A percentile compares a stretch with the other conserved stretches of the same genome.
These are phyloP conservation scores for Sechiopsis laciniata DNA, from an alignment of 306 rosid genomes.

Conservation along the genomic window DNA sequence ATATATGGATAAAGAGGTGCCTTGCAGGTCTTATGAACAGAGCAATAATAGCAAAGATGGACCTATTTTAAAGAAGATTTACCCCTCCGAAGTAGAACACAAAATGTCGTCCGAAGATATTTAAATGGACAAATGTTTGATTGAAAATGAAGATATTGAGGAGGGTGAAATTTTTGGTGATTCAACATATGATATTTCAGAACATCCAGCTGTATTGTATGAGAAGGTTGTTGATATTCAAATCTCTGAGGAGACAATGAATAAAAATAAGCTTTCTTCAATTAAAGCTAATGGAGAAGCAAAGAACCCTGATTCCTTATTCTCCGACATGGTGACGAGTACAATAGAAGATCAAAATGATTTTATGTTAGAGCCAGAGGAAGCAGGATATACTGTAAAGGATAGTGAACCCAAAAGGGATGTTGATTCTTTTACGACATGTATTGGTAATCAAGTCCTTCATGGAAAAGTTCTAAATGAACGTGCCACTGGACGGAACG, in stretches of 20 bases:
- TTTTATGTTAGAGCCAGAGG: constrained; percentile 18
- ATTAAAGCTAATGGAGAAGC: constrained; percentile 29
- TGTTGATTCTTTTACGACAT: constrained; percentile 16
- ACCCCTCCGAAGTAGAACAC: constrained; percentile 15
- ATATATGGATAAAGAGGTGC: constrained; percentile 27
- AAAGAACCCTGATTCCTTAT: constrained; percentile 24
- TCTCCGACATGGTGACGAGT: constrained; percentile 18
- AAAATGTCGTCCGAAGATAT: constrained; percentile 25
- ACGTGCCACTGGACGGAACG: constrained; percentile 23
- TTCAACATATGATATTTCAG: constrained; percentile 29
- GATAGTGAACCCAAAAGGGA: constrained; percentile 13
- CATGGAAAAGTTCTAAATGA: constrained; percentile 25
- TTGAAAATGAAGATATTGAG: constrained; percentile 42
- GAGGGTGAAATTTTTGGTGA: constrained; percentile 82
- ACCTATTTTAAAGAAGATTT: constrained; percentile 12
- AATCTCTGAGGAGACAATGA: constrained; percentile 21
- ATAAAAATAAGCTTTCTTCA: constrained; percentile 22
- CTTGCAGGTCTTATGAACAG: constrained; percentile 24
- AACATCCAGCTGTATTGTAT: constrained; percentile 30
- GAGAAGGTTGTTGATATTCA: constrained; percentile 32
- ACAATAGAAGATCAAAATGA: constrained; percentile 20
- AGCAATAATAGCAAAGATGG: constrained; percentile 18
- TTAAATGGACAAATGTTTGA: constrained; percentile 23
- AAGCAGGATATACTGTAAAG: constrained; percentile 18
- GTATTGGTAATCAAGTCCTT: constrained; percentile 30